Conservation (phyloP, 2,329 filamentous ascomycete genomes). For the Colletotrichum acutatum region DNA sequence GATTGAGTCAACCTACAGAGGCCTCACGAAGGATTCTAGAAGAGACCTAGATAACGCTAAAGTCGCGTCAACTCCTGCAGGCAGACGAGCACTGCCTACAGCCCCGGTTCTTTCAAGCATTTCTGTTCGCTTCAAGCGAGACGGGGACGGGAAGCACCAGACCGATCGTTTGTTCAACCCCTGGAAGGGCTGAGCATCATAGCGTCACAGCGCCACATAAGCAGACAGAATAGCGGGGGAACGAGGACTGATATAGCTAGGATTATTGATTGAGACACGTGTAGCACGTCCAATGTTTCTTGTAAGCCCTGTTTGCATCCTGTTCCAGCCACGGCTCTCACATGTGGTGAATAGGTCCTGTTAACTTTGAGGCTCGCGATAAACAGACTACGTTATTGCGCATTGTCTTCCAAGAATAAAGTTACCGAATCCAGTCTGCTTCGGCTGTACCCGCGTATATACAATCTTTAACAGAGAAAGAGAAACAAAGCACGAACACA, state of each 20-base stretch:
- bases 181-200: constrained; percentile 7
- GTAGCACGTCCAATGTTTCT: neutral
- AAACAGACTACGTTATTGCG: too few relatives aligned
- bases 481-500: too few relatives aligned
- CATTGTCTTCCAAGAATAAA: too few relatives aligned
- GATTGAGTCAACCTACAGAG: neutral
- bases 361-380: too few relatives aligned
- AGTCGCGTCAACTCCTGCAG: neutral
- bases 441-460: too few relatives aligned
- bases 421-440: too few relatives aligned
- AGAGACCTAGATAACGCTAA: neutral
- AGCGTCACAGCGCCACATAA: neutral
- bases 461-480: too few relatives aligned
- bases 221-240: neutral
- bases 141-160: neutral
- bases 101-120: neutral
- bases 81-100: neutral
- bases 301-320: neutral
- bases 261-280: neutral
- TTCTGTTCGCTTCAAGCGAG: neutral
- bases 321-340: neutral
- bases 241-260: neutral
- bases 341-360: too few relatives aligned
- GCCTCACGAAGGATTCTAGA: constrained; percentile 9
- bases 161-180: neutral